Evolutionary conservation across 768 basidiomycete genomes (phyloP).

Genomic region (Clavulina sp.): DNA sequence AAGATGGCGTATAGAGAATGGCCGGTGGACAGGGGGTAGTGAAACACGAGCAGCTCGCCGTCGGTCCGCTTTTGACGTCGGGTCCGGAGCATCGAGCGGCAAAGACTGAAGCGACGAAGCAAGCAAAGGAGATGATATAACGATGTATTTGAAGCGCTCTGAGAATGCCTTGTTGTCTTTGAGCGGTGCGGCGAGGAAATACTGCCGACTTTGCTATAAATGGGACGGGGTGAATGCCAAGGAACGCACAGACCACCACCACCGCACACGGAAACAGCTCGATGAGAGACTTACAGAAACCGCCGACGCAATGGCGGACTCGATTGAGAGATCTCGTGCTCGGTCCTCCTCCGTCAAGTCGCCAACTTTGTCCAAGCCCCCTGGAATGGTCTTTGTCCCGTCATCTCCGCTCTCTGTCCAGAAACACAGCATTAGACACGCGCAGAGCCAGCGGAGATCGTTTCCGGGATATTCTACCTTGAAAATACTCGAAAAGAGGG

Average conservation of each 20-base stretch:
- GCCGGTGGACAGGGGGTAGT: too few relatives aligned
- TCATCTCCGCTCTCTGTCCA: background rate
- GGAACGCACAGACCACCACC: background rate
- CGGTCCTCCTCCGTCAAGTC: background rate
- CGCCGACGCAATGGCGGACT: background rate
- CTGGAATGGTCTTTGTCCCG: background rate
- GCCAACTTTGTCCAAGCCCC: background rate
- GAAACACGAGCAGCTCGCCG: background rate
- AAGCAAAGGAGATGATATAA: conserved; percentile 66
- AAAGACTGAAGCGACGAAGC: conserved; percentile 33
- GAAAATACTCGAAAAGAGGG: background rate
- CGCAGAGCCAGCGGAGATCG: too few relatives aligned
- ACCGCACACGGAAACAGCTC: background rate
- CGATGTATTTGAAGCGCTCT: conserved; percentile 70
- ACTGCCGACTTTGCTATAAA: background rate
- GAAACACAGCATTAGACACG: background rate
- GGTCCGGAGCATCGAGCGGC: too few relatives aligned
- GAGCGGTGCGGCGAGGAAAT: conserved; percentile 1
- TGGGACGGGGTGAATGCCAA: background rate
- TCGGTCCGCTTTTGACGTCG: background rate
- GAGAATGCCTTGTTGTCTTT: conserved; percentile 31
- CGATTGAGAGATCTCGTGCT: background rate
- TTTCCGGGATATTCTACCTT: background rate
- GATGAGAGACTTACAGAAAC: background rate
- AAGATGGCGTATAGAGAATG: background rate